Evolutionary conservation across 345 rosid genomes (phyloP), one percentile per base, ranked within the genome.

Genomic region (Physaria fendleri): DNA sequence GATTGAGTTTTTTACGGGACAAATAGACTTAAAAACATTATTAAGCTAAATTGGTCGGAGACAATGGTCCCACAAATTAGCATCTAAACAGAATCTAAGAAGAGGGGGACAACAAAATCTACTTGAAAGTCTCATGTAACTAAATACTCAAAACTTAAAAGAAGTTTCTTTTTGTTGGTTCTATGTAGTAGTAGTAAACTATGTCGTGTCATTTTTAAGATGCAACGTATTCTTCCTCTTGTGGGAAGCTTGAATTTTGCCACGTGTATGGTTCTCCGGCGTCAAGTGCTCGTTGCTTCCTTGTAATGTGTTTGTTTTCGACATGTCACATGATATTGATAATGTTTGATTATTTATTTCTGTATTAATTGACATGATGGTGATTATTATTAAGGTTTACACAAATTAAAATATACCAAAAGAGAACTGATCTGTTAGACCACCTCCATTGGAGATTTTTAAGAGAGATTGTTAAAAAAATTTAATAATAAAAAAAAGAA

Each of bases 21-120:
- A 67, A 58, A 50, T 15, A 48, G 7, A 58, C 38, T 58, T 49
- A 16, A 67, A 67, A 58, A 48, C 17, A n/a, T 51, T 30, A 22
- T n/a, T 49, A 49, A 47, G 38, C 30, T 58, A 50, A 27, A 42
- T 33, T 59, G 60, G 72, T 67, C 33, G 46, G 60, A 59, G 45
- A 50, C 65, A 59, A 49, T 52, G 57, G 22, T 2, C 53, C 65
- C 30, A 32, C 39, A n/a, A n/a, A 42, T 32, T 67, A 50, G 54
- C 39, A 32, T 58, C 59, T 66, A 48, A 48, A 57, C 9, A 56
- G 44, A 56, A 66, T 56, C 58, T 66, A 29, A 57, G 57, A 24
- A 50, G 66, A 59, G 60, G 54, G n/a, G 12, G 66, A 59, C 72
- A 59, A 42, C 54, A 15, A 68, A 41, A 59, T 68, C 72, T 59